Percentiles rank a stretch among this genome's conserved stretches.
These are phyloP conservation scores for Amanita polypyramis DNA, from an alignment of 768 basidiomycete species.

Conservation along the genomic window DNA sequence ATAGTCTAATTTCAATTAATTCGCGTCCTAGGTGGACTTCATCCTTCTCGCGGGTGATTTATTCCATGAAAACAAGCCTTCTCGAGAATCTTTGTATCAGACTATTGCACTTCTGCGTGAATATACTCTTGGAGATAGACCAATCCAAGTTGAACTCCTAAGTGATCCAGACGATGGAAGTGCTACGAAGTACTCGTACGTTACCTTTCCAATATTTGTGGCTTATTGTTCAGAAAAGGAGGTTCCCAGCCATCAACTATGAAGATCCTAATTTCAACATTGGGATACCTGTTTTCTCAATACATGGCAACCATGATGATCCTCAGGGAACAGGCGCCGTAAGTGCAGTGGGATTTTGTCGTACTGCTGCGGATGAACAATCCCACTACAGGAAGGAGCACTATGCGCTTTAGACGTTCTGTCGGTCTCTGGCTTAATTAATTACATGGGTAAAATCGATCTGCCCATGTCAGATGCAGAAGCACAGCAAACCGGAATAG, in stretches of 20 bases:
- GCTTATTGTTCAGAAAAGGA: slow-evolving; percentile 19
- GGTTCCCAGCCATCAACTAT: slow-evolving; percentile 95
- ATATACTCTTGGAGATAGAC: slow-evolving; percentile 80
- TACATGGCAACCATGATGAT: slow-evolving; percentile 99
- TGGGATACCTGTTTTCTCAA: slow-evolving; percentile 95
- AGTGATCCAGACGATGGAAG: slow-evolving; percentile 92
- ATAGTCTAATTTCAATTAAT: slow-evolving; percentile 2
- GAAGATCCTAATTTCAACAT: slow-evolving; percentile 95
- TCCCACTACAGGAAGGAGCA: slow-evolving; percentile 60
- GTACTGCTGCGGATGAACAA: neutral
- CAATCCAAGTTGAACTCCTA: slow-evolving; percentile 83
- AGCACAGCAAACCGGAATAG: slow-evolving; percentile 63
- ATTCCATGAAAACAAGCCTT: slow-evolving; percentile 96
- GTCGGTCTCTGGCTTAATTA: slow-evolving; percentile 86
- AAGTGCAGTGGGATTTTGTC: slow-evolving; percentile 17
- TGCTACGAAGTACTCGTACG: slow-evolving; percentile 74
- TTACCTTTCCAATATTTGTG: slow-evolving; percentile 10
- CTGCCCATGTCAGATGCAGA: slow-evolving; percentile 65
- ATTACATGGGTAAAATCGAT: slow-evolving; percentile 97
- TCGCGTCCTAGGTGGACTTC: slow-evolving; percentile 74
- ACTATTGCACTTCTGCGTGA: slow-evolving; percentile 85
- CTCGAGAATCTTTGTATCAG: slow-evolving; percentile 81
- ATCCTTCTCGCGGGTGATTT: slow-evolving; percentile 91
- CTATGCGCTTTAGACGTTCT: slow-evolving; percentile 92
- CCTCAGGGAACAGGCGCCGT: slow-evolving; percentile 93